Evolutionary conservation across 1,284 basidiomycete species (phyloP), one percentile per base, ranked within the genome.

Genomic region (Bjerkandera adusta): DNA sequence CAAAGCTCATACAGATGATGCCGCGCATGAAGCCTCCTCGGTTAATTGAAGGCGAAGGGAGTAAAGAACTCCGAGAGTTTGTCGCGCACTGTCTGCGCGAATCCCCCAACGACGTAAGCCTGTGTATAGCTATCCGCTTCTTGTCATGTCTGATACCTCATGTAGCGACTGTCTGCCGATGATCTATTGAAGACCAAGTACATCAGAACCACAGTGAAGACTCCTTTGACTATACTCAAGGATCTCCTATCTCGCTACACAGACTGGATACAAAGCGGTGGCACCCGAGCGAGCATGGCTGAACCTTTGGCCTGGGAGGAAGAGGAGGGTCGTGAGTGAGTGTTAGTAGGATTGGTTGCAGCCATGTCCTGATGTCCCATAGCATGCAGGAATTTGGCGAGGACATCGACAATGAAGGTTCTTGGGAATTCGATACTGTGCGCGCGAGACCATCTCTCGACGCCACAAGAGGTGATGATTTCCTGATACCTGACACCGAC

Each of bases 151-250:
- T 21, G 18, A 26, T 36, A 36, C 6, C 53, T 50, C 57, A 30
- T 53, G 8, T 64, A 97, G 85, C 85, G 97, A 34, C 73, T 90
- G 16, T 76, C 85, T 7, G 93, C 95, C 5, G 97, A 98, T 43
- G 96, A 99, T 57, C 76, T 99, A 3, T 64, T 75, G 5, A 95
- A 90, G 67, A 80, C 82, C n/a, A 96, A 91, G 60, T 99, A 96
- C 94, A 94, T 98, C 58, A 93, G 89, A 61, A 73, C 79, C 11
- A 68, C 81, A 18, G 69, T 80, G 26, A 96, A 90, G 69, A 71
- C 79, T 3, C 79, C 84, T 0, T 68, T 92, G 6, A 74, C 83
- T 0, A 68, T 82, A 7, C 70, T 99, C n/a, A 87, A 85, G 57
- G 96, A 98, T 50, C 75, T 98, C 34, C 79, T 97, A 39, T 68